phyloP scores from a whole-genome alignment of 2,329 filamentous ascomycete genomes.

The Fusarium nurragi region DNA sequence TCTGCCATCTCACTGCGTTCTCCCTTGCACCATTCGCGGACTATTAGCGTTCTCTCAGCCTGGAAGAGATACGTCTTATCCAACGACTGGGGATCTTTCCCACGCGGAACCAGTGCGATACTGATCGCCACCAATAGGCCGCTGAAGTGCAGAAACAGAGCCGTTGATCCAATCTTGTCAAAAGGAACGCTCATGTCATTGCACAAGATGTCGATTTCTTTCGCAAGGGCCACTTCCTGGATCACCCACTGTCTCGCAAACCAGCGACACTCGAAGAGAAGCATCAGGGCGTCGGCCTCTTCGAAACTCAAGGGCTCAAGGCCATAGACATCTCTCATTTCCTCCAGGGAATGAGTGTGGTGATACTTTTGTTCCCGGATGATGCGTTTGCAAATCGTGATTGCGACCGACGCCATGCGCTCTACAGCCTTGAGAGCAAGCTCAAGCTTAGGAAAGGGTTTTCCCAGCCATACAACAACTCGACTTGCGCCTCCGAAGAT shows the following conservation, averaged over 20 bases:
- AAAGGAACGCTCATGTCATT: not conserved
- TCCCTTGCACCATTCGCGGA: not conserved
- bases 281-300: not conserved
- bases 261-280: not conserved
- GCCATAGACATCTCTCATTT: not conserved
- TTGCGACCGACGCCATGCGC: not conserved
- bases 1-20: not conserved
- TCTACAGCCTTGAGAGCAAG: not conserved
- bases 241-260: not conserved
- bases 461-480: not conserved
- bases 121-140: not conserved
- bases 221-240: not conserved
- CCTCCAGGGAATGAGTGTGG: not conserved
- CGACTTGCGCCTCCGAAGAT: not conserved
- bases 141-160: not conserved
- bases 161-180: not conserved
- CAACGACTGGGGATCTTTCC: not conserved
- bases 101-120: not conserved
- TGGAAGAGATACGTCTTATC: not conserved
- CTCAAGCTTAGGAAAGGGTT: not conserved
- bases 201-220: not conserved
- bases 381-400: not conserved
- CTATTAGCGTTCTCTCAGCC: not conserved
- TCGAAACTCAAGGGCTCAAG: not conserved
- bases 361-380: not conserved